Conservation (phyloP, 1,284 basidiomycete species). For the Rhodotorula sp. region DNA sequence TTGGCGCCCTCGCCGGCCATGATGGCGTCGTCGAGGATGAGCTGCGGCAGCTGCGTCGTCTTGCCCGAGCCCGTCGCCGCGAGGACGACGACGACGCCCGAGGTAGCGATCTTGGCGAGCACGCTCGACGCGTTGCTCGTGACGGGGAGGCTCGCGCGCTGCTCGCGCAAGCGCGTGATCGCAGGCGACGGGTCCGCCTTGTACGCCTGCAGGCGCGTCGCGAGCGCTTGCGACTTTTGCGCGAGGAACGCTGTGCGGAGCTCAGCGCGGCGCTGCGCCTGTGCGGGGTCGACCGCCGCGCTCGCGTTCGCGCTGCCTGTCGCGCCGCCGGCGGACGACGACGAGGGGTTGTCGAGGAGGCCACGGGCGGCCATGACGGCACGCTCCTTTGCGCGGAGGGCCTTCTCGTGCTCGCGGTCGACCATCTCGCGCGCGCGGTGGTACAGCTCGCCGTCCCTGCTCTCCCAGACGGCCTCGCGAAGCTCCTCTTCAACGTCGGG, state of each 20-base stretch:
- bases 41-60: conserved; percentile 92
- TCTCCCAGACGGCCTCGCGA: conserved; percentile 68
- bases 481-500: conserved; percentile 72
- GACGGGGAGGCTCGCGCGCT: conserved; percentile 56
- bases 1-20: conserved; percentile 72
- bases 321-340: not conserved
- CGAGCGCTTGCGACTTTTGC: conserved; percentile 65
- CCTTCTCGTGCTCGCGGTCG: conserved; percentile 25
- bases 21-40: conserved; percentile 85
- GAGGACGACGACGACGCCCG: conserved; percentile 84
- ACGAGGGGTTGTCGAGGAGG: not conserved
- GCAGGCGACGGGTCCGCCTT: conserved; percentile 59
- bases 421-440: conserved; percentile 49
- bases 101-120: conserved; percentile 68
- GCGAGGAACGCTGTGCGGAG: conserved; percentile 56
- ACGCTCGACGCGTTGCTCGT: conserved; percentile 41
- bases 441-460: conserved; percentile 62
- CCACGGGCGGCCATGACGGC: conserved; percentile 12
- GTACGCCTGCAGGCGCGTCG: conserved; percentile 64
- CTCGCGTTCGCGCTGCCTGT: too few relatives aligned
- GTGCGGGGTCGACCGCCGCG: not conserved
- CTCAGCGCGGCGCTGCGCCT: not conserved
- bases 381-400: conserved; percentile 36
- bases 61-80: conserved; percentile 95
- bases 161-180: conserved; percentile 68